phyloP scores from a whole-genome alignment of 441 rosid species.

The Pelargonium fulgidum region DNA sequence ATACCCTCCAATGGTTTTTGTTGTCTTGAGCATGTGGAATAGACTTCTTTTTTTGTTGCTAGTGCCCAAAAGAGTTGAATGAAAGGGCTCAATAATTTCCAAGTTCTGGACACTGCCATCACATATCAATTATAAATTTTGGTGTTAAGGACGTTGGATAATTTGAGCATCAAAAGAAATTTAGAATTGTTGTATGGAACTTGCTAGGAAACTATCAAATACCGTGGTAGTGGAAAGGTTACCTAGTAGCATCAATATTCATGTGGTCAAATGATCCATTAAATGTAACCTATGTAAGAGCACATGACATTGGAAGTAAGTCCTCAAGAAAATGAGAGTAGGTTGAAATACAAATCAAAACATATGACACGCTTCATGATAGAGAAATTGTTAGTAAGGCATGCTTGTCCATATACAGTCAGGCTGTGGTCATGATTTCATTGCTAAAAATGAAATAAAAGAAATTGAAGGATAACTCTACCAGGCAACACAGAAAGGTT shows the following conservation, averaged over 20 bases:
- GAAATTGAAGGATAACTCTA: conserved; percentile 2
- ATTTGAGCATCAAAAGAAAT: conserved; percentile 1
- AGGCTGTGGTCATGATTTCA: neutral
- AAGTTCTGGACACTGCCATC: conserved; percentile 77
- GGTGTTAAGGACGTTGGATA: conserved; percentile 17
- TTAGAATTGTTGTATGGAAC: conserved; percentile 10
- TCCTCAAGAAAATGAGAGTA: conserved; percentile 18
- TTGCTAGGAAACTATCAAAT: neutral
- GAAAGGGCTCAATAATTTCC: conserved; percentile 86
- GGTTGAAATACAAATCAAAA: conserved; percentile 8
- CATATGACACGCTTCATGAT: neutral
- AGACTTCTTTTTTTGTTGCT: conserved; percentile 87
- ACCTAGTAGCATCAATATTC: conserved; percentile 97
- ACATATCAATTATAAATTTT: conserved; percentile 21
- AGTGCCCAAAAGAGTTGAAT: conserved; percentile 81
- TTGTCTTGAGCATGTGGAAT: conserved; percentile 93
- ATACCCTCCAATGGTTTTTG: conserved; percentile 94
- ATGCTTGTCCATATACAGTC: neutral
- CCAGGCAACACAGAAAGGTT: neutral
- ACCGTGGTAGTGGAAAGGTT: conserved; percentile 16
- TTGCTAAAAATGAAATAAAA: conserved; percentile 6
- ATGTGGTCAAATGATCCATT: conserved; percentile 98
- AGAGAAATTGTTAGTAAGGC: neutral
- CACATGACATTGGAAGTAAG: conserved; percentile 18
- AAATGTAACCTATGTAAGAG: conserved; percentile 65